A percentile compares a stretch with the other conserved stretches of the same genome.
phyloP scores from a whole-genome alignment of 139 green algal species.

The Trebouxia sp. region DNA sequence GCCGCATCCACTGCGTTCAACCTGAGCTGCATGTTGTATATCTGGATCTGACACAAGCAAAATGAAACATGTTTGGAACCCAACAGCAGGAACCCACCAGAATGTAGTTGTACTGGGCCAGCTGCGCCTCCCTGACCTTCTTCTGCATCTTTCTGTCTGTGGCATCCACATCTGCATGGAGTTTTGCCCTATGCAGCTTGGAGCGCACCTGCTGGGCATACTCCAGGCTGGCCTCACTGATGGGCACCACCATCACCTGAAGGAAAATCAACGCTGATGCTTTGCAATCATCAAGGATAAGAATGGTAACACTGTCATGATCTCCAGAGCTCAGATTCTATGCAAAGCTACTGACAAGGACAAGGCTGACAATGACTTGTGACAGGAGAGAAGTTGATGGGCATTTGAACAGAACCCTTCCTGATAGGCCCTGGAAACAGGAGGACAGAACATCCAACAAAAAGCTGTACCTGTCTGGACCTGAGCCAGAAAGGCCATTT shows the following conservation, averaged over 20 bases:
- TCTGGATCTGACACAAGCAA: neutral
- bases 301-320: too few species aligned
- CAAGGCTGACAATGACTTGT: too few species aligned
- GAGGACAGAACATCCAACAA: too few species aligned
- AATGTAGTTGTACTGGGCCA: conserved; percentile 98
- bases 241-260: conserved; percentile 95
- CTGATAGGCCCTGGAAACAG: neutral
- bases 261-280: neutral
- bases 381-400: neutral
- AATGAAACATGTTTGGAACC: neutral
- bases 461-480: conserved; percentile 74
- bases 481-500: conserved; percentile 99
- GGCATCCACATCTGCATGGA: conserved; percentile 83
- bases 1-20: neutral
- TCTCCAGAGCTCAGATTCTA: too few species aligned
- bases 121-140: conserved; percentile 95
- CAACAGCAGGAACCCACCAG: conserved; percentile 63
- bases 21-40: neutral
- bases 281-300: too few species aligned
- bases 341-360: too few species aligned
- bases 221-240: conserved; percentile 73
- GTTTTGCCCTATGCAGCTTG: conserved; percentile 58
- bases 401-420: neutral
- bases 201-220: conserved; percentile 79
- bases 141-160: conserved; percentile 97